Evolutionary conservation across 2,329 filamentous ascomycete genomes (phyloP).

Genomic region (Scytalidium sp.): DNA sequence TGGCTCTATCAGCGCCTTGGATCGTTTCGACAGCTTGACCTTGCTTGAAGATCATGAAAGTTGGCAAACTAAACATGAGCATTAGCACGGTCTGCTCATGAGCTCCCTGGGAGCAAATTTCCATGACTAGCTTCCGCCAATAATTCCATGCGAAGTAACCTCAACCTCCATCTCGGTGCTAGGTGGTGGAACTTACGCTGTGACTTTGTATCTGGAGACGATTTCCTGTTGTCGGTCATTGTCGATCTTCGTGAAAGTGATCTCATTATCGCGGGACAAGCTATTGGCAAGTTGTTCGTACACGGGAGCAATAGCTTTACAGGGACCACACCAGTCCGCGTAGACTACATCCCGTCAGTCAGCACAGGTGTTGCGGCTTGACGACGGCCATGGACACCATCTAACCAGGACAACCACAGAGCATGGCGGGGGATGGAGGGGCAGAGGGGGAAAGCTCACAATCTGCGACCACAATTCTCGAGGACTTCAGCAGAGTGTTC

Average conservation of each 20-base stretch:
- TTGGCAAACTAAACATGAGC: slow-evolving; percentile 64
- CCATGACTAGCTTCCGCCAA: not conserved
- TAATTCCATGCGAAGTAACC: not conserved
- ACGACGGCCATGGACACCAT: not conserved
- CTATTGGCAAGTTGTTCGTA: slow-evolving; percentile 74
- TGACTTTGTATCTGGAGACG: slow-evolving; percentile 69
- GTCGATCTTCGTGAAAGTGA: slow-evolving; percentile 88
- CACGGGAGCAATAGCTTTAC: slow-evolving; percentile 83
- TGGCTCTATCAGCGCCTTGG: slow-evolving; percentile 68
- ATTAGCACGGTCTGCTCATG: too few relatives aligned
- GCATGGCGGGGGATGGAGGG: slow-evolving; percentile 26
- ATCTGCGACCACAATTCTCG: slow-evolving; percentile 80
- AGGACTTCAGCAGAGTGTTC: slow-evolving; percentile 63
- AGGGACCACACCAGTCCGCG: slow-evolving; percentile 88
- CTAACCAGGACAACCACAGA: not conserved
- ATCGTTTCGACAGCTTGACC: slow-evolving; percentile 66
- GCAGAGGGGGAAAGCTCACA: slow-evolving; percentile 57
- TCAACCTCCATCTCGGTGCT: not conserved
- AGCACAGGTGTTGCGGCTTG: slow-evolving; percentile 8
- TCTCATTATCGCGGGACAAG: slow-evolving; percentile 66
- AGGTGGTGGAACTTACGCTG: slow-evolving; percentile 44
- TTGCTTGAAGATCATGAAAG: slow-evolving; percentile 85
- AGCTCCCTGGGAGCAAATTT: not conserved
- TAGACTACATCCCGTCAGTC: slow-evolving; percentile 58
- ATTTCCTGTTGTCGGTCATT: slow-evolving; percentile 74